Evolutionary conservation across 495 filamentous ascomycete species (phyloP), one percentile per base, ranked within the genome.

Genomic region (Corynascus novoguineensis): DNA sequence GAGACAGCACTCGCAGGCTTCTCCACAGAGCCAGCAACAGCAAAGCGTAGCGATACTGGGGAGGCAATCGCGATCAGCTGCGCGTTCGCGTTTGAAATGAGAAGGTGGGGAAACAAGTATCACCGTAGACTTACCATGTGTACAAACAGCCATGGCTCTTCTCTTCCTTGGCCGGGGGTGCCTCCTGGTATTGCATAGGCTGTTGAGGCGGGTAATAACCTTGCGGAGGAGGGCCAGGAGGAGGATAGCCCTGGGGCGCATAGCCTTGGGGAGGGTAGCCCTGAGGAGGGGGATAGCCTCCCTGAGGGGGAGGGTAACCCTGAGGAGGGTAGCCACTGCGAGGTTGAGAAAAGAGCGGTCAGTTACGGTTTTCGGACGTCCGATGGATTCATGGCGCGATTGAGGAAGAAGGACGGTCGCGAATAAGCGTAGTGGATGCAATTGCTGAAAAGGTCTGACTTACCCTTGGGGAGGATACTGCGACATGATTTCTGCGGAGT

Each of bases 101-200:
- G 17, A 32, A 27, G 28, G 50, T 32, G 9, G 14, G 15, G 15
- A 46, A 47, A 1, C 1, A 14, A 40, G 15, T 14, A 15, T 25
- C 2, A 15, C 2, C 2, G 5, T n/a, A 29, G 17, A 45, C 58
- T 52, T 34, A 64, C 62, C 62, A 64, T 3, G 50, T 49, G 55
- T 64, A 64, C 12, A 64, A 32, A 49, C 62, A 64, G 29, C 62
- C 62, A 55, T 64, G 59, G 59, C 62, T 64, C 62, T 64, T 64
- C 29, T 64, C 62, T 47, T 64, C 62, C 34, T 64, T 56, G n/a
- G 54, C 50, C 40, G 61, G 57, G 15, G 53, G 62, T n/a, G 50
- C 48, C 31, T 55, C 38, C 40, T 59, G 42, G 17, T 64, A 61
- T n/a, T 58, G 46, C 62, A 64, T 61, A 45, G 50, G 50, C 37